Base-by-base conservation (phyloP, 805 yeast species). In the Saturnispora besseyi region DNA sequence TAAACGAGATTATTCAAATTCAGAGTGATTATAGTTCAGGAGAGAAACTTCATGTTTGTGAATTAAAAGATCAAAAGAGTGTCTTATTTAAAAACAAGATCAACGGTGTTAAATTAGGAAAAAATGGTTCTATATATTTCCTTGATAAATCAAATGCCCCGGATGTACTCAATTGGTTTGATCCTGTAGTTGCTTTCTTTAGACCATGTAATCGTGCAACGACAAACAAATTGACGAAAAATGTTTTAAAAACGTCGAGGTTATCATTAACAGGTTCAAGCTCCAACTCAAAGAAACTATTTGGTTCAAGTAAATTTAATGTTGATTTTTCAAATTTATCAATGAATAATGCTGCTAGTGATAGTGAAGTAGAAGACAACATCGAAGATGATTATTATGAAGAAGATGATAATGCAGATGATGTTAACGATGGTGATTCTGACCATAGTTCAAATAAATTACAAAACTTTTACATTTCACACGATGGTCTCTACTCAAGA, bases 401-500 rank as follows among this genome's bases (percentile, higher is more conserved):
- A 11, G 42, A 46, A 11, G 53, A 48, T 4, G 61, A 59, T 5
- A 59, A 57, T 22, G 50, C 48, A 12, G 61, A 52, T 3, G 49
- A 51, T 3, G 53, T 56, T 11, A 45, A 44, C 13, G 52, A 50
- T 7, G 57, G 58, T 24, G 53, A 57, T 29, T 56, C 51, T 6
- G 53, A 50, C 22, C 56, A 53, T 3, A 15, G 44, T 29, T 40
- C 41, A 11, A 53, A 52, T 7, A 37, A 44, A 11, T 36, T 5
- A 46, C 49, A 34, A 10, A 51, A 54, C 24, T 75, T 68, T 57
- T 72, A 63, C 50, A 60, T 60, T 13, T 72, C 80, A 0, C 78
- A 79, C n/a, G 86, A 81, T 62, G 86, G 86, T 2, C 64, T 79
- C 5, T 63, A 68, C 32, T 67, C 64, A 45, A 66, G 68, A 53